Evolutionary conservation across 345 rosid species (phyloP), one percentile per base, ranked within the genome.

Genomic region (Barbarea vulgaris): DNA sequence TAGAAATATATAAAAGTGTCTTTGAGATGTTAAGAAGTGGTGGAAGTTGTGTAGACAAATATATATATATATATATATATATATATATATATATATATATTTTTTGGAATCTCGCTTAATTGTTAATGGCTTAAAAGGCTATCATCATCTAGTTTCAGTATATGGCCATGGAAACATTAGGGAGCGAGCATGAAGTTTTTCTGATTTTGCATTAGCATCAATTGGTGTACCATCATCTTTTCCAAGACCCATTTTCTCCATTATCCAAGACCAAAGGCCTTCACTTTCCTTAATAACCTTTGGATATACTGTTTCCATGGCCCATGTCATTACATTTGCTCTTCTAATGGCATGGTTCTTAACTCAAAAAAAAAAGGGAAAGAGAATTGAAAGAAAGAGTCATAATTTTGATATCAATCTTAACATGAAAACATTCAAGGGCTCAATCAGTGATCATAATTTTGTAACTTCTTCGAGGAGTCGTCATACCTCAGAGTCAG

Each of bases 311-410:
- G 99, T 95, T 82, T 95, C 97, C 42, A 95, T 61, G 76, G 88
- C 83, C 83, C 99, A 90, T 44, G 77, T 84, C 70, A 79, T 81
- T 82, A 95, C 52, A 79, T 90, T 90, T 76, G 97, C 97, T 83
- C 84, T 92, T 83, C 97, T 85, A 80, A 92, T 88, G 59, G 94
- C 99, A 77, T 92, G 92, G 77, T 95, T 95, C 99, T 95, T 67
- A 55, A 17, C 58, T 57, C 34, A n/a, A n/a, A 75, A 31, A 79
- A 7, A 73, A 56, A 18, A 61, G 75, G 37, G 59, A 69, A 37
- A 39, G 51, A 3, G 11, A 37, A 55, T 54, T n/a, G 3, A 36
- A 59, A 72, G 17, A 24, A 31, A 41, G 17, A 36, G 52, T n/a
- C n/a, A n/a, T n/a, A n/a, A n/a, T n/a, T n/a, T n/a, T n/a, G n/a